phyloP scores from a whole-genome alignment of 805 yeast species.

The Starmerella etchellsii region DNA sequence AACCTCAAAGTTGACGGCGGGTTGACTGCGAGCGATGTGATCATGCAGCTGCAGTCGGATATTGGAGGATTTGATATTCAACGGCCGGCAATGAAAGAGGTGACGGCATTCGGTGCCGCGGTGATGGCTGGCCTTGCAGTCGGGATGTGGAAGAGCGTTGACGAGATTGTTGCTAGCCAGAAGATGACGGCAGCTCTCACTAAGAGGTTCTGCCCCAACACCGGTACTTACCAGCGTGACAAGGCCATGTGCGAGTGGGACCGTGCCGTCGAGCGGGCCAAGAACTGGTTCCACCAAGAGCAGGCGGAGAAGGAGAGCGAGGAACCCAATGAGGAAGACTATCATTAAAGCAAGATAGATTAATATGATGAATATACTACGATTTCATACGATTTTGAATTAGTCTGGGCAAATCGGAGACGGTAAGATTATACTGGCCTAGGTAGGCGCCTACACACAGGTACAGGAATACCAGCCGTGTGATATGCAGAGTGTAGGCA shows the following conservation, averaged over 20 bases:
- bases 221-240: constrained; percentile 48
- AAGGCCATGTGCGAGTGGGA: constrained; percentile 68
- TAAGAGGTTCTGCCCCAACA: constrained; percentile 25
- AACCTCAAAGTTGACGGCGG: constrained; percentile 74
- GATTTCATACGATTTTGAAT: no score
- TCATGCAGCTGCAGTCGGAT: constrained; percentile 89
- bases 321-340: background rate
- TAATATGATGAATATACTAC: no score
- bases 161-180: constrained; percentile 40
- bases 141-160: constrained; percentile 58
- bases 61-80: constrained; percentile 75
- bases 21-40: constrained; percentile 80
- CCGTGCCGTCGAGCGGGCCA: constrained; percentile 66
- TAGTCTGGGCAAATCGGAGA: no score
- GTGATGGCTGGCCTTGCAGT: constrained; percentile 82
- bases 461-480: no score
- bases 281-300: constrained; percentile 51
- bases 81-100: constrained; percentile 72
- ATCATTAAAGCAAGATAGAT: no score
- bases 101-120: constrained; percentile 94
- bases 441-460: no score
- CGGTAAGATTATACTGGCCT: no score
- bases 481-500: no score
- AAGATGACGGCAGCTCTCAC: constrained; percentile 17
- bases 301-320: background rate